These are phyloP conservation scores for Gossypium arboreum DNA, from an alignment of 345 rosid species.

Conservation along the genomic window DNA sequence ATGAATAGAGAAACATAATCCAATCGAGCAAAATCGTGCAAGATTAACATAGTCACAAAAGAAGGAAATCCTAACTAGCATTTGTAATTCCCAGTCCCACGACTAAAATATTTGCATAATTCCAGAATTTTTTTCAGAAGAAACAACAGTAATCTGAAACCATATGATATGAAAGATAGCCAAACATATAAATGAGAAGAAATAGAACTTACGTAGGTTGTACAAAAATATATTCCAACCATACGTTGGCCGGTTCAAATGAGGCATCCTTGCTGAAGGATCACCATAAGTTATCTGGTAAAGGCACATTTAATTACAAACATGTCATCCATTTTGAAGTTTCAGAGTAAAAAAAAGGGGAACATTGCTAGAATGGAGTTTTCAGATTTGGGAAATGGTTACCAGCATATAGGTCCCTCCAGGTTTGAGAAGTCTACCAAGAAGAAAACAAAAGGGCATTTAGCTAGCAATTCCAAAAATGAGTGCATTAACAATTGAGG, in stretches of 20 bases:
- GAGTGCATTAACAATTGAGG: background rate
- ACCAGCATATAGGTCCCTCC: constrained; percentile 92
- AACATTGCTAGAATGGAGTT: constrained; percentile 1
- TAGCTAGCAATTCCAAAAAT: constrained; percentile 11
- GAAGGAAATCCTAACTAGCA: background rate
- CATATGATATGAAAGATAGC: background rate
- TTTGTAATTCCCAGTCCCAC: background rate
- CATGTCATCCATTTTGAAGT: constrained; percentile 10
- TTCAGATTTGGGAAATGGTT: constrained; percentile 28
- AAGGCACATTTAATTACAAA: constrained; percentile 2
- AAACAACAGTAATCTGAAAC: background rate
- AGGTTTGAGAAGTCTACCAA: constrained; percentile 74
- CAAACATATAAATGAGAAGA: constrained; percentile 4
- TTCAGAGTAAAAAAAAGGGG: background rate
- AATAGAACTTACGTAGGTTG: constrained; percentile 63
- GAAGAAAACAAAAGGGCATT: constrained; percentile 8
- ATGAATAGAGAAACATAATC: background rate
- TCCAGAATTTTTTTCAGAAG: background rate
- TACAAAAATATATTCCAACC: constrained; percentile 70
- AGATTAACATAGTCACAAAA: background rate
- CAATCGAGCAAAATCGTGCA: background rate
- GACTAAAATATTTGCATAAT: background rate
- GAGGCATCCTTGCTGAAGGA: constrained; percentile 86
- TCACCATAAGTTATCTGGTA: constrained; percentile 92
- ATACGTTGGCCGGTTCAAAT: constrained; percentile 56